Base-by-base conservation (phyloP, 1,139 yeast genomes). In the Hansenula lynferdii region DNA sequence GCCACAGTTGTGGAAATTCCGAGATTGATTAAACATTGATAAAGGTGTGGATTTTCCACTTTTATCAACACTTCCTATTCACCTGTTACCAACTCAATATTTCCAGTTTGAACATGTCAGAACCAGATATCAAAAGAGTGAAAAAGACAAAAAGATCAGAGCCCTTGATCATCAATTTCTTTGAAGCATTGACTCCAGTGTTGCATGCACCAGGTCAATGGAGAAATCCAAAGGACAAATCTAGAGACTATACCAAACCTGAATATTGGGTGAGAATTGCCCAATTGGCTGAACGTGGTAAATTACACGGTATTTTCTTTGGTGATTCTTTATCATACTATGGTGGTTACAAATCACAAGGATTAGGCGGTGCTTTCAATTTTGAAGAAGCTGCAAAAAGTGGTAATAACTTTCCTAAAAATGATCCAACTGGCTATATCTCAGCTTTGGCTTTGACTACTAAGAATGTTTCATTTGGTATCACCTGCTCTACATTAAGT, bases 251-350 rank as follows among this genome's bases (percentile, higher is more conserved):
- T 43, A 61, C 62, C 25, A 63, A 65, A 28, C 55, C 72, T 27
- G 68, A 69, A 30, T 67, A 69, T 48, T 72, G 77, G 77, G 61
- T 62, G 11, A 57, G 69, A 31, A 49, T 70, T 20, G 75, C 76
- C 2, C 59, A 69, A 43, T 40, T 65, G 15, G 58, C 71, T 30
- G 77, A 72, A 43, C 58, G 58, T 36, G 77, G 75, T 1, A 70
- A 71, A 47, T 58, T 72, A 41, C 67, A 68, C 44, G 67, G 67
- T 3, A 44, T 71, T 11, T 72, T 72, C 48, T 53, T 72, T 41
- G 77, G 76, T 28, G 77, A 72, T 53, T 69, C 67, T 4, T 52
- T 70, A 22, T 74, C 74, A 6, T 64, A 65, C 5, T 69, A 67
- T 41, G 74, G 69, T 46, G 73, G 68, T 18, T 69, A 64, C 44